Conservation (phyloP, 1,284 basidiomycete genomes). For the Lentinula novae-zelandiae region DNA sequence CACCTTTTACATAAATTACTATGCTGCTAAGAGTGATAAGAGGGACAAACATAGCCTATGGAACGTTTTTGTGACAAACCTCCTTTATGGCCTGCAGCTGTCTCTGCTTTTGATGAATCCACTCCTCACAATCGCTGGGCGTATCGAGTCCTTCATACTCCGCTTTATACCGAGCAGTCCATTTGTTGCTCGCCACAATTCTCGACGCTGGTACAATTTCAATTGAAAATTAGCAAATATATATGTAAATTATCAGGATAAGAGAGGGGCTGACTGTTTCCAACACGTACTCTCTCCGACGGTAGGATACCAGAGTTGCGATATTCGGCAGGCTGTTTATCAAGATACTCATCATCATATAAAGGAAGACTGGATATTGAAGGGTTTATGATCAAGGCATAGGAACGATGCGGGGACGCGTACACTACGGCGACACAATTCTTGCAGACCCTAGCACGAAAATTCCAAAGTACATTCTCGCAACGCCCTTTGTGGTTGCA, state of each 20-base stretch:
- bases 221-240: background rate
- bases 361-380: background rate
- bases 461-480: background rate
- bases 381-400: slow-evolving; percentile 1
- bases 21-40: background rate
- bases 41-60: background rate
- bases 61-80: background rate
- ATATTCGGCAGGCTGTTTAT: background rate
- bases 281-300: background rate
- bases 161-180: background rate
- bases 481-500: background rate
- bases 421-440: slow-evolving; percentile 2
- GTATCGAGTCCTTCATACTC: background rate
- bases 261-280: background rate
- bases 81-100: background rate
- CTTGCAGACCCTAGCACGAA: slow-evolving; percentile 4
- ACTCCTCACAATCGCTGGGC: background rate
- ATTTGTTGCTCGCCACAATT: background rate
- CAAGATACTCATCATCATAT: background rate
- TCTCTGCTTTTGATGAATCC: background rate
- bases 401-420: background rate
- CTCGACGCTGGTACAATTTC: background rate
- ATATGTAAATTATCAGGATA: background rate
- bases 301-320: background rate
- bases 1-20: background rate